Percentiles rank a stretch among this genome's conserved stretches.
phyloP scores from a whole-genome alignment of 805 yeast species.

The Lipomyces sp. region DNA sequence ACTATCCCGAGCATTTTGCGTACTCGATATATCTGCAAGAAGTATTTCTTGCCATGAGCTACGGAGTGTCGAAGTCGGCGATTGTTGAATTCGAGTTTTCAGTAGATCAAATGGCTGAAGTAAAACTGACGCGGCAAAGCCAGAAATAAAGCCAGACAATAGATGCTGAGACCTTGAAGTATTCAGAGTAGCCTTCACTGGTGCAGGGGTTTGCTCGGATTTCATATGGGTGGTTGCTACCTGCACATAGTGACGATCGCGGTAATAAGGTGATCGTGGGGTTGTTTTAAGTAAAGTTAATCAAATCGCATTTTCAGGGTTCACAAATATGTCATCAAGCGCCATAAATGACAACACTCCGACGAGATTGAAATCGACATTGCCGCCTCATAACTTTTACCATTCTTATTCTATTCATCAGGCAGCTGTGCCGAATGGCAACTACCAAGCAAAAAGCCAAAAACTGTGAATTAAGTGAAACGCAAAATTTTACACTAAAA shows the following conservation, averaged over 20 bases:
- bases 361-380: background rate
- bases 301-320: background rate
- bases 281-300: no score
- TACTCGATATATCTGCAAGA: background rate
- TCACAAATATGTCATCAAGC: no score
- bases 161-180: conserved; percentile 47
- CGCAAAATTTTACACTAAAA: background rate
- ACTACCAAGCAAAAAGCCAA: background rate
- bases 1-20: background rate
- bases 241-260: background rate
- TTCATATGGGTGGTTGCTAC: conserved; percentile 1
- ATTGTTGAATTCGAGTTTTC: conserved; percentile 84
- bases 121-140: conserved; percentile 75
- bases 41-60: conserved; percentile 17
- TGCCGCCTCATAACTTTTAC: background rate
- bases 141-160: conserved; percentile 82
- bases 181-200: background rate
- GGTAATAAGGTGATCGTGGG: no score
- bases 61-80: conserved; percentile 16
- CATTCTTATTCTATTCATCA: background rate
- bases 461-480: background rate
- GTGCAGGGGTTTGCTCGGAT: conserved; percentile 6
- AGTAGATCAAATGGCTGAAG: conserved; percentile 89
- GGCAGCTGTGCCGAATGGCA: background rate
- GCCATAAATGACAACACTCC: background rate